These are phyloP conservation scores for Malus orientalis DNA, from an alignment of 306 rosid genomes.

Conservation along the genomic window DNA sequence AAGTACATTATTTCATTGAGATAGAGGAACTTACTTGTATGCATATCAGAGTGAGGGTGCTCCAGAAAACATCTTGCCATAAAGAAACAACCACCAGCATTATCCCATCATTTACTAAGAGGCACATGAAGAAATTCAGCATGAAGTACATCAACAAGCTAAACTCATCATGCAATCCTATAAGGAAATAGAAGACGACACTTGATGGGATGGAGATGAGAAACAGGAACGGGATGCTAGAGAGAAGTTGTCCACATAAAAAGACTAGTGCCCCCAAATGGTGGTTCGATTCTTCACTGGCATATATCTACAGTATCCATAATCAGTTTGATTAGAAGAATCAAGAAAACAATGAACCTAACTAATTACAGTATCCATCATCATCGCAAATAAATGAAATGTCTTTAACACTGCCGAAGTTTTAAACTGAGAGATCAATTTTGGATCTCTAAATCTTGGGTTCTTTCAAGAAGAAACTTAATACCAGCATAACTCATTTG, in stretches of 20 bases:
- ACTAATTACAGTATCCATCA: background rate
- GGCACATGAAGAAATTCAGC: constrained; percentile 84
- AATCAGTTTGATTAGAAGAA: constrained; percentile 19
- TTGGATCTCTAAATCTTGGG: background rate
- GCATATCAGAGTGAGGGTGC: constrained; percentile 70
- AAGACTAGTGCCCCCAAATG: constrained; percentile 81
- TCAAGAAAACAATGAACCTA: background rate
- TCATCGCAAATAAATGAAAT: background rate
- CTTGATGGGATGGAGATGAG: constrained; percentile 92
- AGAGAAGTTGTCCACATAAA: constrained; percentile 82
- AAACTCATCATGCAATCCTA: constrained; percentile 83
- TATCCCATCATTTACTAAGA: constrained; percentile 86
- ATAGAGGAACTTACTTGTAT: constrained; percentile 52
- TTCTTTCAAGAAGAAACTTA: background rate
- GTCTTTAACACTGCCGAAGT: background rate
- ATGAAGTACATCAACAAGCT: constrained; percentile 96
- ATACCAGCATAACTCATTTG: background rate
- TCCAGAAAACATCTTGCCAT: constrained; percentile 78
- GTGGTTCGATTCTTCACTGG: constrained; percentile 79
- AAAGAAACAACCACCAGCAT: constrained; percentile 65
- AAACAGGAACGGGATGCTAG: constrained; percentile 95
- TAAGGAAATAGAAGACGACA: constrained; percentile 82
- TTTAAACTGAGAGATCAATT: background rate
- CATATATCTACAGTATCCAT: constrained; percentile 53
- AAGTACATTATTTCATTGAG: background rate